Evolutionary conservation across 441 rosid species (phyloP), one percentile per base, ranked within the genome.

Genomic region (Erodium texanum): DNA sequence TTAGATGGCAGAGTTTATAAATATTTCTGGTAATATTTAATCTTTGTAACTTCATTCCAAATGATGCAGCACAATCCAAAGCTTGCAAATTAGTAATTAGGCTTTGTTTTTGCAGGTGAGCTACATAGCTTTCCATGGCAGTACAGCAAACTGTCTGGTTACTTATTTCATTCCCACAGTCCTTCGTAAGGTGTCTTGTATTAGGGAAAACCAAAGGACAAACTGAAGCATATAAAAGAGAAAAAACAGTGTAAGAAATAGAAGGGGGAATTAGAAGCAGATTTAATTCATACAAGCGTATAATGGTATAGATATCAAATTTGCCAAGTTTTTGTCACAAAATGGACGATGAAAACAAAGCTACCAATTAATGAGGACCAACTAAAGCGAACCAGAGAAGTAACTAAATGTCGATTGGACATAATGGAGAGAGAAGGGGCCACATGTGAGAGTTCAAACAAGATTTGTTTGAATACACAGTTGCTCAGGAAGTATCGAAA

Each of bases 51-150:
- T 86, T 86, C 80, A 74, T 66, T 18, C 94, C 96, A 0, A 90
- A 76, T 5, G 83, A 82, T 22, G 93, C 78, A 70, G 98, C 94
- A 22, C 98, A 93, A 73, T 93, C 89, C 79, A 90, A 76, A 65
- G 97, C 97, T 74, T 93, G 98, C 82, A 93, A 83, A 81, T 93
- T 93, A 34, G 96, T 93, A 59, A 90, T 79, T 29, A 93, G 86
- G 76, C 85, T 81, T 79, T 93, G 98, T 76, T 90, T 93, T 70
- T 93, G 98, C 76, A 93, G 82, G 83, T 90, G 97, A 68, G 97
- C 82, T 15, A 90, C 83, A 5, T 93, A 90, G 78, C 84, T 89
- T 32, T 82, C 90, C 96, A 90, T 81, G 65, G 93, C 88, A 43
- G 66, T 65, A n/a, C 98, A 93, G 79, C 98, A 90, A 52, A 76